phyloP scores from a whole-genome alignment of 306 rosid species.

The Quercus variabilis region DNA sequence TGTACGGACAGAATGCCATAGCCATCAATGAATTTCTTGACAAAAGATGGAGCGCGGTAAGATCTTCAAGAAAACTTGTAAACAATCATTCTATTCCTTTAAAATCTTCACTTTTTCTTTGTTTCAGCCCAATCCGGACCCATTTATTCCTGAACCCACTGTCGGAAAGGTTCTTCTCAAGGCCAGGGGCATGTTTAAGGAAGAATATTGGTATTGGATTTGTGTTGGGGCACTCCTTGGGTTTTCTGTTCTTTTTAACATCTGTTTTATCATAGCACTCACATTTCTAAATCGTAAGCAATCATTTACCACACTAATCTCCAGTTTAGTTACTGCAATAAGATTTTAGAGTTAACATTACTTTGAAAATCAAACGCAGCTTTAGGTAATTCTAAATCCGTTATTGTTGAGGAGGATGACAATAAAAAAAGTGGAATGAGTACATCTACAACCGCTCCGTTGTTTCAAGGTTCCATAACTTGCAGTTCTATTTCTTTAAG shows the following conservation, averaged over 20 bases:
- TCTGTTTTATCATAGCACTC: slow-evolving; percentile 46
- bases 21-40: slow-evolving; percentile 82
- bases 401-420: slow-evolving; percentile 38
- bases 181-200: slow-evolving; percentile 58
- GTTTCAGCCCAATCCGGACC: slow-evolving; percentile 38
- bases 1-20: slow-evolving; percentile 89
- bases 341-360: background rate
- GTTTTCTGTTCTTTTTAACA: slow-evolving; percentile 60
- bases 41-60: slow-evolving; percentile 75
- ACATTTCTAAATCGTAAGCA: slow-evolving; percentile 65
- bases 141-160: slow-evolving; percentile 41
- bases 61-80: slow-evolving; percentile 11
- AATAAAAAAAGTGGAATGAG: slow-evolving; percentile 13
- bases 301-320: background rate
- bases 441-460: slow-evolving; percentile 23
- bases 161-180: slow-evolving; percentile 67
- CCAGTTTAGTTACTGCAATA: background rate
- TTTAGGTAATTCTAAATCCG: slow-evolving; percentile 52
- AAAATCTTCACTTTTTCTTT: slow-evolving; percentile 9
- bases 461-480: slow-evolving; percentile 17
- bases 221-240: slow-evolving; percentile 68
- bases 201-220: slow-evolving; percentile 76
- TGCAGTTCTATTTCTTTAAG: slow-evolving; percentile 5
- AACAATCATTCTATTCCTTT: background rate
- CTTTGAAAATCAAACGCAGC: slow-evolving; percentile 40